Evolutionary conservation across 2,329 filamentous ascomycete species (phyloP).

Genomic region (Sporothrix schenckii): DNA sequence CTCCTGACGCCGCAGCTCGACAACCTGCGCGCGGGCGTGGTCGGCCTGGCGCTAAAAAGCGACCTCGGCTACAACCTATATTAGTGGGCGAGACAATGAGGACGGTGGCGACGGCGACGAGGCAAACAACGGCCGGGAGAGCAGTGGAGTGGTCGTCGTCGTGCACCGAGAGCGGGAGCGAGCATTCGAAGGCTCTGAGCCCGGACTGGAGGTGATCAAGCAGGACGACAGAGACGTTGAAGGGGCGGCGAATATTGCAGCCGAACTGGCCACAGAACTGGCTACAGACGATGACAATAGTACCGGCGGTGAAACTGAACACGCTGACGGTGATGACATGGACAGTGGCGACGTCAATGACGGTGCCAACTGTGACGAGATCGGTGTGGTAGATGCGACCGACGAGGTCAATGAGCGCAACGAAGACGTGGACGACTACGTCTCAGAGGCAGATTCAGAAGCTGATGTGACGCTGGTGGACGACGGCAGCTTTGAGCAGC

Average conservation of each 20-base stretch:
- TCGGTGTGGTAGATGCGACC: background rate
- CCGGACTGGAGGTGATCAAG: background rate
- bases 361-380: background rate
- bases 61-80: conserved; percentile 40
- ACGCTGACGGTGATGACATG: background rate
- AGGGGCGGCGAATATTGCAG: background rate
- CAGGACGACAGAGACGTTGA: background rate
- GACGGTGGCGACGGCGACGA: background rate
- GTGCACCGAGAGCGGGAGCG: conserved; percentile 7
- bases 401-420: background rate
- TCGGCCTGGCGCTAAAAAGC: conserved; percentile 41
- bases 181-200: conserved; percentile 17
- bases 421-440: background rate
- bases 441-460: background rate
- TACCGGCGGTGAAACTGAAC: background rate
- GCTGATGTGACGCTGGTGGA: conserved; percentile 7
- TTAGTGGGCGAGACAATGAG: conserved; percentile 31
- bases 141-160: background rate
- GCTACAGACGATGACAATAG: background rate
- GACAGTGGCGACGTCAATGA: background rate
- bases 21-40: conserved; percentile 36
- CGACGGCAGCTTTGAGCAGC: conserved; percentile 5
- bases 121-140: background rate
- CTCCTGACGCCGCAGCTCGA: conserved; percentile 35
- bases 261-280: background rate